These are phyloP conservation scores for Trypethelium eluteriae DNA, from an alignment of 495 filamentous ascomycete species.

Conservation along the genomic window DNA sequence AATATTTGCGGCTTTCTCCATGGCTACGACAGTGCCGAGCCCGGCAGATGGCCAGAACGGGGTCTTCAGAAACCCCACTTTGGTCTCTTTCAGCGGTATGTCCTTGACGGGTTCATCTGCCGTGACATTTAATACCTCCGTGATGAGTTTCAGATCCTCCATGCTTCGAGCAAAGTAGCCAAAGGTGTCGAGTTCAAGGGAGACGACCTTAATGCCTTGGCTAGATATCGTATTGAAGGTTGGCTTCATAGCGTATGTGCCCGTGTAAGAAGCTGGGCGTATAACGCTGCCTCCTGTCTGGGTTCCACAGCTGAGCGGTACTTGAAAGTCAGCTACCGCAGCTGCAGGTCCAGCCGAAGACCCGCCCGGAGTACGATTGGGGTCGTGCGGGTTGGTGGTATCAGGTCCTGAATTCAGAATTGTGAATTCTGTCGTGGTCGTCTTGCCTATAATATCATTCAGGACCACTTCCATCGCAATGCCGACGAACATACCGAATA, in stretches of 20 bases:
- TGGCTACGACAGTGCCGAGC: conserved; percentile 39
- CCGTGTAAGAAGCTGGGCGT: conserved; percentile 49
- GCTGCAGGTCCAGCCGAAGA: conserved; percentile 49
- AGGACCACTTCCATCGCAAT: neutral
- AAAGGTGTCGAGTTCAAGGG: conserved; percentile 45
- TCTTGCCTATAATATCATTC: conserved; percentile 25
- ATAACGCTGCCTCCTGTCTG: conserved; percentile 45
- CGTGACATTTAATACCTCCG: conserved; percentile 41
- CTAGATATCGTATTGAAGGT: conserved; percentile 50
- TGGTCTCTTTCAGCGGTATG: conserved; percentile 24
- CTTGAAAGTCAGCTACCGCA: conserved; percentile 46
- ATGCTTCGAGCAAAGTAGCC: conserved; percentile 45
- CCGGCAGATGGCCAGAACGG: conserved; percentile 44
- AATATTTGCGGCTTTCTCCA: conserved; percentile 37
- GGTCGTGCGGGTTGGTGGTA: conserved; percentile 44
- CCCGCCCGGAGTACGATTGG: conserved; percentile 45
- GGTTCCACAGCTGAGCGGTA: conserved; percentile 42
- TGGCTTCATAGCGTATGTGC: conserved; percentile 50
- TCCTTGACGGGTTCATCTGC: conserved; percentile 36
- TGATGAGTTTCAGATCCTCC: conserved; percentile 45
- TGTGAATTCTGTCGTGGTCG: conserved; percentile 48
- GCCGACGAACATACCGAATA: conserved; percentile 35
- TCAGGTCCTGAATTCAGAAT: conserved; percentile 33
- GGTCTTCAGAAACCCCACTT: conserved; percentile 44
- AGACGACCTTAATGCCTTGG: conserved; percentile 45